These are phyloP conservation scores for Luzula sylvatica DNA, from an alignment of 176 grass and related monocot species.

Conservation along the genomic window DNA sequence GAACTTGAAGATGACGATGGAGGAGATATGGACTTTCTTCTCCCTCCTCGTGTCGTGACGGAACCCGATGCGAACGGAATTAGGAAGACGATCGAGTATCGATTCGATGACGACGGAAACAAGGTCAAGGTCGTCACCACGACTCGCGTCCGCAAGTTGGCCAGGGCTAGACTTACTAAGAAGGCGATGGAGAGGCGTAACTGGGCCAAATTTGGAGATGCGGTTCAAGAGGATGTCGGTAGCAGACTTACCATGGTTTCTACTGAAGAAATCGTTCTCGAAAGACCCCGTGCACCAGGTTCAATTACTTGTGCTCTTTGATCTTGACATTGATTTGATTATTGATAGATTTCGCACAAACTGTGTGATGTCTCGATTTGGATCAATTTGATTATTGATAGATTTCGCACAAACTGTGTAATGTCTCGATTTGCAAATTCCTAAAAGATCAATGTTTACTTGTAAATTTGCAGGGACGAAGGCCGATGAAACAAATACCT, in stretches of 20 bases:
- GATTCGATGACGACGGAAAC: slow-evolving; percentile 71
- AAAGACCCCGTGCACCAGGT: slow-evolving; percentile 76
- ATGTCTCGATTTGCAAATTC: no score
- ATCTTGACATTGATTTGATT: no score
- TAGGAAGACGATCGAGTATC: slow-evolving; percentile 64
- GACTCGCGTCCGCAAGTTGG: slow-evolving; percentile 61
- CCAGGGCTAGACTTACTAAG: slow-evolving; percentile 48
- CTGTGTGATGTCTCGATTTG: background rate
- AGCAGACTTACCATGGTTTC: slow-evolving; percentile 62
- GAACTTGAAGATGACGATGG: slow-evolving; percentile 74
- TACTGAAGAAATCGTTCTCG: slow-evolving; percentile 78
- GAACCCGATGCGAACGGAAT: slow-evolving; percentile 70
- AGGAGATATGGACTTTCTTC: slow-evolving; percentile 61
- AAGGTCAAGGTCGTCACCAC: slow-evolving; percentile 76
- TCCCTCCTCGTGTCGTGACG: slow-evolving; percentile 50
- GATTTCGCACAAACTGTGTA: background rate
- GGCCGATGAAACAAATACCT: slow-evolving; percentile 36
- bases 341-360: background rate
- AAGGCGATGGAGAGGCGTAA: slow-evolving; percentile 63
- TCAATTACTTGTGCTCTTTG: no score
- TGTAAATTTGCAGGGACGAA: slow-evolving; percentile 46
- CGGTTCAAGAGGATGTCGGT: slow-evolving; percentile 47
- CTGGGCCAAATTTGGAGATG: slow-evolving; percentile 81
- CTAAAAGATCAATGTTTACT: no score
- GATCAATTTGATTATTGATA: background rate